Percentiles rank a stretch among this genome's conserved stretches.
Conservation (phyloP, 2,329 filamentous ascomycete species). For the Trichophyton simii region DNA sequence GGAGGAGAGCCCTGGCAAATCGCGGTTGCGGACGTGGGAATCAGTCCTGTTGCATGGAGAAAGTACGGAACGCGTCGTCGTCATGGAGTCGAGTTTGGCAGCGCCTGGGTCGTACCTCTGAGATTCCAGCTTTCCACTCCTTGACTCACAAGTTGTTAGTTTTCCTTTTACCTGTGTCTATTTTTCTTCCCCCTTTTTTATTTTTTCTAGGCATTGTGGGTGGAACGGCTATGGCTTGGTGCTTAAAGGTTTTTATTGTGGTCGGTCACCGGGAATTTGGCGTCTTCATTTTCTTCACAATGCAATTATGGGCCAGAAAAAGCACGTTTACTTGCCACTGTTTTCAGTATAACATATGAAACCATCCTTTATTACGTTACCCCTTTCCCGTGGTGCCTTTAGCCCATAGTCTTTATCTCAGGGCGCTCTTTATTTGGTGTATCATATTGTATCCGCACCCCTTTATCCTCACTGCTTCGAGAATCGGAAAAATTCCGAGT, state of each 20-base stretch:
- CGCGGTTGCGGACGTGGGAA: slow-evolving; percentile 74
- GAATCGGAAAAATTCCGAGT: no score
- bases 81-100: slow-evolving; percentile 77
- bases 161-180: background rate
- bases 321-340: background rate
- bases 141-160: background rate
- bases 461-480: no score
- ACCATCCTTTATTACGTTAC: background rate
- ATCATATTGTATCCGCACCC: no score
- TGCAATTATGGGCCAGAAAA: background rate
- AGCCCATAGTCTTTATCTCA: background rate
- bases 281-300: background rate
- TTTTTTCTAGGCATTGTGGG: background rate
- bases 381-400: background rate
- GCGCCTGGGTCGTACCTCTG: slow-evolving; percentile 71
- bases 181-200: background rate
- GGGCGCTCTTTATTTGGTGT: background rate
- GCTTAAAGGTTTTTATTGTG: background rate
- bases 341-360: background rate
- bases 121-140: slow-evolving; percentile 22
- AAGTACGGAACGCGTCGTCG: slow-evolving; percentile 70
- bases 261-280: background rate
- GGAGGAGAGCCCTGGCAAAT: slow-evolving; percentile 56
- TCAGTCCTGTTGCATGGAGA: slow-evolving; percentile 70
- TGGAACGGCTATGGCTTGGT: background rate